Base-by-base conservation (phyloP, 495 filamentous ascomycete genomes). In the Trichoderma gamsii region DNA sequence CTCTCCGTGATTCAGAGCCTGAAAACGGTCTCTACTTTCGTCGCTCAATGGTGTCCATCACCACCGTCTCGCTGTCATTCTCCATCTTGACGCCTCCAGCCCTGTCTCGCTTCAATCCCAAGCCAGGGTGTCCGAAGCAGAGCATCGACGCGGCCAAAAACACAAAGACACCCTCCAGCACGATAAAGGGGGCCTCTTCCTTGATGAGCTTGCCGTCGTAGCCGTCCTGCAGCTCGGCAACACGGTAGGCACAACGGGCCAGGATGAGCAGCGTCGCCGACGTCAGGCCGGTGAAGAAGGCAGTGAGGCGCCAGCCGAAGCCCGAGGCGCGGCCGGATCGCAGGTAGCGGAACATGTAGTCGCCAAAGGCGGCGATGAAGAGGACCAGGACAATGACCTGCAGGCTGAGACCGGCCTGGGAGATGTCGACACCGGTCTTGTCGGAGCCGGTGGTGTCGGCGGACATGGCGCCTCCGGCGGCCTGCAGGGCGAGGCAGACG, bases 401-500 rank as follows among this genome's bases (percentile, higher is more conserved):
- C 44, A 81, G 76, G 43, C 69, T 70, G 27, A 84, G 75, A 63
- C 82, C 82, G 8, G 76, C 74, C 21, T 82, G 72, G 69, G 87
- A 85, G 67, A 89, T 81, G 63, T 83, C 67, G 52, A 81, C 75
- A 41, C 82, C 82, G 9, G 66, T 8, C 8, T 75, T 63, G n/a
- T 75, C 74, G 1, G 68, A 64, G 5, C 73, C 71, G 4, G 64
- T 41, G 35, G 32, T 13, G n/a, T 52, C 21, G 1, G 79, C 76
- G 12, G 79, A 80, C 3, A 82, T 52, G 49, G 78, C 84, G 25
- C 84, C 83, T 35, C 85, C 85, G 16, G 75, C 75, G 1, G 80
- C 82, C 71, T 88, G 85, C 1, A 87, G 74, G 21, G 80, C 66
- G 4, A 87, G 77, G 27, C 79, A 81, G 67, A 81, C 29, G 64